Conservation (phyloP, 495 filamentous ascomycete genomes). For the Staphylotrichum longicolle region DNA sequence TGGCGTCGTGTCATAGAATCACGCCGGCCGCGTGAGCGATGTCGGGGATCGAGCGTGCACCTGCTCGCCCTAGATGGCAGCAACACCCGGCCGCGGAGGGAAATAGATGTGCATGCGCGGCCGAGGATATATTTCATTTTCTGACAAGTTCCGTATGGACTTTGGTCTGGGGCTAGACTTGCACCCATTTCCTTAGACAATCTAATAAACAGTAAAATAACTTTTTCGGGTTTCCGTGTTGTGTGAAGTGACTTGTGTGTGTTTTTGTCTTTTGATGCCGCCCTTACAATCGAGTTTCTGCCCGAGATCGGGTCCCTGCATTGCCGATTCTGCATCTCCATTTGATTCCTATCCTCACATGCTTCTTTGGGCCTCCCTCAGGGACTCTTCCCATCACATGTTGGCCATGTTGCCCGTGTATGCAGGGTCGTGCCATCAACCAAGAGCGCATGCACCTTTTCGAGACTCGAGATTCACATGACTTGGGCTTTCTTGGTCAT, state of each 20-base stretch:
- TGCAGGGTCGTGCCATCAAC: too few relatives aligned
- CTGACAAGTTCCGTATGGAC: slow-evolving; percentile 32
- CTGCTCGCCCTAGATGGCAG: slow-evolving; percentile 6
- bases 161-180: slow-evolving; percentile 27
- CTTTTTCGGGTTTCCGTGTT: neutral
- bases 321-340: too few relatives aligned
- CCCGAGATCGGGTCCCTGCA: too few relatives aligned
- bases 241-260: neutral
- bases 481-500: too few relatives aligned
- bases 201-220: slow-evolving; percentile 45
- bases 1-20: neutral
- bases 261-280: neutral
- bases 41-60: slow-evolving; percentile 10
- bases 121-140: slow-evolving; percentile 39
- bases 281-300: too few relatives aligned
- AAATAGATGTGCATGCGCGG: slow-evolving; percentile 19
- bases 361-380: too few relatives aligned
- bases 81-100: slow-evolving; percentile 22
- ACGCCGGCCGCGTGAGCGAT: slow-evolving; percentile 4
- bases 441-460: too few relatives aligned
- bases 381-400: too few relatives aligned
- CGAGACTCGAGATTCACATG: too few relatives aligned
- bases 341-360: too few relatives aligned
- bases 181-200: slow-evolving; percentile 33
- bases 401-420: too few relatives aligned